Evolutionary conservation across 1,139 yeast genomes (phyloP).

Genomic region (Taphrina flavorubra): DNA sequence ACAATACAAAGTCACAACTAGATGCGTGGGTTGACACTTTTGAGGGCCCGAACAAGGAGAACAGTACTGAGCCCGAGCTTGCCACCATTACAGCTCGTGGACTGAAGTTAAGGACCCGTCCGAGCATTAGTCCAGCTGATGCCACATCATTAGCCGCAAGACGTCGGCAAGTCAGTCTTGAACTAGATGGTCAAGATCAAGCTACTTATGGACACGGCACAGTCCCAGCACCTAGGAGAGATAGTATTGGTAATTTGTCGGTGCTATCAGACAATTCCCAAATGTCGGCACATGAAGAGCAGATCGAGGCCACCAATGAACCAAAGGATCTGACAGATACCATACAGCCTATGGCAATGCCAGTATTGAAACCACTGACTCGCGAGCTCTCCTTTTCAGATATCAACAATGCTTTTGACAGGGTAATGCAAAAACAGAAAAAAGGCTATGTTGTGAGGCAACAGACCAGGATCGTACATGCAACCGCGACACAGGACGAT

Average conservation of each 20-base stretch:
- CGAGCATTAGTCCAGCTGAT: constrained; percentile 39
- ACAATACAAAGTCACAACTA: constrained; percentile 2
- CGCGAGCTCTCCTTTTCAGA: constrained; percentile 35
- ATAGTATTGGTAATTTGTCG: constrained; percentile 7
- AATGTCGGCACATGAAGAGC: not conserved
- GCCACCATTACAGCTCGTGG: constrained; percentile 40
- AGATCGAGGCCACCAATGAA: not conserved
- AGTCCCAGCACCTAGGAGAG: constrained; percentile 3
- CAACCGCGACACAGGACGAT: constrained; percentile 19
- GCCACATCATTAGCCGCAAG: constrained; percentile 33
- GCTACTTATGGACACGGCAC: not conserved
- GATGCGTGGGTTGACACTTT: constrained; percentile 19
- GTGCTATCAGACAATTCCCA: not conserved
- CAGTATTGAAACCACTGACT: constrained; percentile 33
- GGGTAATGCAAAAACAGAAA: constrained; percentile 40
- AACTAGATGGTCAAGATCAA: constrained; percentile 17
- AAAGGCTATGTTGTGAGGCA: constrained; percentile 42
- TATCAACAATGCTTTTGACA: constrained; percentile 35
- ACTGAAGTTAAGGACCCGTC: constrained; percentile 22
- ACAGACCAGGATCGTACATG: constrained; percentile 42
- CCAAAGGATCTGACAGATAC: not conserved
- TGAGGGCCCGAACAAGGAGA: constrained; percentile 6
- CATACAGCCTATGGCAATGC: constrained; percentile 24
- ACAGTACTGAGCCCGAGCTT: constrained; percentile 7
- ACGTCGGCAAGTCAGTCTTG: constrained; percentile 37